A percentile compares a stretch with the other conserved stretches of the same genome.
Evolutionary conservation across 768 basidiomycete species (phyloP).

Genomic region (Amanita rubescens): DNA sequence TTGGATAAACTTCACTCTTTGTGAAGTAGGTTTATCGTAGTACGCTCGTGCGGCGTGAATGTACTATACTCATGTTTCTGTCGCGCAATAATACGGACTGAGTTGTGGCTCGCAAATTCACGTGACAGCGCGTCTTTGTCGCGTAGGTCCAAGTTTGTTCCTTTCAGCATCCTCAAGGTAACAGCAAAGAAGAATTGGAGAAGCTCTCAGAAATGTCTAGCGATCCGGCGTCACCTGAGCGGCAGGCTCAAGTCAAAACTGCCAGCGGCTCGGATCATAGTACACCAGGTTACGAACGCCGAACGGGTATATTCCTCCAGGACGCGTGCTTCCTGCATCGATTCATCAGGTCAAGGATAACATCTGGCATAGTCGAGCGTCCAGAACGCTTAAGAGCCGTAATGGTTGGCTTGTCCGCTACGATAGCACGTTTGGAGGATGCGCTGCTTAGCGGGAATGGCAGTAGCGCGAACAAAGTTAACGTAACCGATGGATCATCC

Average conservation of each 20-base stretch:
- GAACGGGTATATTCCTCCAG: slow-evolving; percentile 43
- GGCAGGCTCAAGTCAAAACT: not conserved
- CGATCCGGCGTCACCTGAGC: not conserved
- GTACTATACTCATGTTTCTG: not conserved
- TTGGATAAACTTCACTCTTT: slow-evolving; percentile 50
- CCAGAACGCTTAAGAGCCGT: slow-evolving; percentile 87
- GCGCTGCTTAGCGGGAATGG: too few relatives aligned
- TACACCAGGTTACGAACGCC: not conserved
- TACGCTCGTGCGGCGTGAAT: not conserved
- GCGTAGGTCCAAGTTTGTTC: too few relatives aligned
- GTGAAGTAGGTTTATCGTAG: slow-evolving; percentile 1
- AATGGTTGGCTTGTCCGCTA: slow-evolving; percentile 46
- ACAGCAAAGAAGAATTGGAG: not conserved
- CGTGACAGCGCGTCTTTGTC: too few relatives aligned
- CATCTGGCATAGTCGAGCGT: slow-evolving; percentile 77
- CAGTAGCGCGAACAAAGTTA: not conserved
- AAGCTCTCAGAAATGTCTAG: not conserved
- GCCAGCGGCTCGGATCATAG: not conserved
- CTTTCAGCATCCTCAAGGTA: too few relatives aligned
- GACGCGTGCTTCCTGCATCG: slow-evolving; percentile 66
- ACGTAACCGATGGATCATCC: not conserved
- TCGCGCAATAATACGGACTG: too few relatives aligned
- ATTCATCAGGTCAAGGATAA: slow-evolving; percentile 72
- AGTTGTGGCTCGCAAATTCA: too few relatives aligned
- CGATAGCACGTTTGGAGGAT: not conserved